phyloP scores from a whole-genome alignment of 2,329 filamentous ascomycete genomes.

The Dothideomycetidae sp. region DNA sequence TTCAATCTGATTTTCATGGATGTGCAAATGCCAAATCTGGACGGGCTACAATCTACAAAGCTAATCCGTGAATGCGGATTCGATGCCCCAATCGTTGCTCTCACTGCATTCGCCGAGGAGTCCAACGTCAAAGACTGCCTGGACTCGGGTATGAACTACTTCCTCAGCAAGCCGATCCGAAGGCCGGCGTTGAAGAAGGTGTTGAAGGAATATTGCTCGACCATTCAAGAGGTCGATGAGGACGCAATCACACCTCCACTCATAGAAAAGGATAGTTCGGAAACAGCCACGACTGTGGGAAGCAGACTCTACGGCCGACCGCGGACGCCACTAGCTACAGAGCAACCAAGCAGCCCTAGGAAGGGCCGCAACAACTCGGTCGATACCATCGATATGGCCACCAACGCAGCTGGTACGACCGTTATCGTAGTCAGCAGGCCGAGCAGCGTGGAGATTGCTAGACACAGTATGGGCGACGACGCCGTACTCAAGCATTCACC shows the following conservation, averaged over 20 bases:
- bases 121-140: constrained; percentile 54
- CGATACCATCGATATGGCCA: constrained; percentile 4
- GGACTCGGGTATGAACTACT: constrained; percentile 85
- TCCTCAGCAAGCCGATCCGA: constrained; percentile 60
- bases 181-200: constrained; percentile 78
- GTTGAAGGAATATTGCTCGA: constrained; percentile 63
- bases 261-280: constrained; percentile 1
- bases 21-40: constrained; percentile 82
- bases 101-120: constrained; percentile 84
- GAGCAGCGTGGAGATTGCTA: constrained; percentile 4
- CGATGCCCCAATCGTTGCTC: constrained; percentile 71
- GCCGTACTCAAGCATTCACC: not conserved
- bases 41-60: constrained; percentile 73
- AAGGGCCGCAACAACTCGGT: not conserved
- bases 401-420: constrained; percentile 4
- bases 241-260: constrained; percentile 11
- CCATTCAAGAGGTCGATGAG: constrained; percentile 57
- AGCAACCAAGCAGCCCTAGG: not conserved
- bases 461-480: not conserved
- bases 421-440: constrained; percentile 6
- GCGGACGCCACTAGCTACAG: not conserved
- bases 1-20: constrained; percentile 96
- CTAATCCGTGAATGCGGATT: constrained; percentile 80
- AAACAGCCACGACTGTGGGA: constrained; percentile 1
- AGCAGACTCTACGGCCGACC: not conserved